Evolutionary conservation across 805 yeast species (phyloP).

Genomic region (Sugiyamaella boreocaroliniensis): DNA sequence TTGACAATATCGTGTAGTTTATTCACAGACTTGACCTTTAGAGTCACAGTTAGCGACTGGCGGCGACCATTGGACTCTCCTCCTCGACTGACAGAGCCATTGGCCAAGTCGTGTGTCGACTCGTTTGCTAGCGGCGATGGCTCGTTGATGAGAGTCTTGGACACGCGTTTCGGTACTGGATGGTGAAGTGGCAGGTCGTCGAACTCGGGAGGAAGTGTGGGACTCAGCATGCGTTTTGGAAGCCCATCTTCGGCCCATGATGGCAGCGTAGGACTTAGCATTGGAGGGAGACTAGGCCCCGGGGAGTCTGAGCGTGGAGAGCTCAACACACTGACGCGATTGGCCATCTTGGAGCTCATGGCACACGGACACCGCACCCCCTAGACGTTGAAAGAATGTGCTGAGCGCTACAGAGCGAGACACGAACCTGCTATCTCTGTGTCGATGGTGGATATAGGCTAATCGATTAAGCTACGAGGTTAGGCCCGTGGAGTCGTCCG

Average conservation of each 20-base stretch:
- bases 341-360: not conserved
- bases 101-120: not conserved
- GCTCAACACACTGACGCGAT: not conserved
- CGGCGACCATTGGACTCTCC: constrained; percentile 1
- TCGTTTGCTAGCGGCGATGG: not conserved
- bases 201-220: constrained; percentile 34
- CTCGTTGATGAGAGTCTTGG: not conserved
- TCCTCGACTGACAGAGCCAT: not conserved
- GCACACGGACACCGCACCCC: not conserved
- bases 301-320: constrained; percentile 2
- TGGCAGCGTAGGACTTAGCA: constrained; percentile 35
- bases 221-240: constrained; percentile 33
- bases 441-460: not conserved
- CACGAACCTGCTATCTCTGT: not conserved
- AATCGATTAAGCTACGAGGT: too few species aligned
- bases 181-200: constrained; percentile 14
- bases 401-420: too few species aligned
- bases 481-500: too few species aligned
- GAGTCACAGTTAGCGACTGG: constrained; percentile 12
- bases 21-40: constrained; percentile 4
- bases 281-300: constrained; percentile 25
- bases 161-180: constrained; percentile 13
- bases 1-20: not conserved
- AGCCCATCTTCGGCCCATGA: constrained; percentile 26
- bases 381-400: not conserved